Base-by-base conservation (phyloP, 495 filamentous ascomycete genomes). In the Trichoderma erinaceum region DNA sequence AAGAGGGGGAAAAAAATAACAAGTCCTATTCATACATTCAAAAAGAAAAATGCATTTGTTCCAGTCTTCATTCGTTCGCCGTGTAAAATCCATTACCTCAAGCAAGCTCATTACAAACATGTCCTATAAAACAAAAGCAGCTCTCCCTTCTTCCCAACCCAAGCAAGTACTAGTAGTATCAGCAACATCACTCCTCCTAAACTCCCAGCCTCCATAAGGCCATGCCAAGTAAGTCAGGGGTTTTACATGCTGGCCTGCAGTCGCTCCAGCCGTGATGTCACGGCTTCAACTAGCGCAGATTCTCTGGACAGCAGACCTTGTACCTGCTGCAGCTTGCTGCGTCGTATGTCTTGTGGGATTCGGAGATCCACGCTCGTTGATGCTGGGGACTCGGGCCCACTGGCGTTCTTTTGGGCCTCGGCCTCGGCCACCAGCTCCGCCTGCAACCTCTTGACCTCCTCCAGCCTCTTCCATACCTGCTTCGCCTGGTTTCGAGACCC, bases 281-380 rank as follows among this genome's bases (percentile, higher is more conserved):
- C 74, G 43, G 81, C 84, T 68, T 86, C 82, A 35, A 86, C 81
- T 66, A 86, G 73, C 10, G 80, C 82, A 18, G 81, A 76, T 82
- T 93, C 89, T 75, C 90, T 80, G 50, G 92, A 89, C 70, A 93
- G 80, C 75, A 92, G 81, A 67, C 78, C 78, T 82, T 89, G 89
- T 13, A 91, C 86, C 76, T 92, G 87, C 18, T 81, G 80, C 68
- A 90, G 76, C 79, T 89, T 91, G 32, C 84, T 85, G 68, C 84
- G 87, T 69, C 90, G 84, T 50, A 92, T 78, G 56, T 88, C 86
- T 63, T 86, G 81, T 10, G 90, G 89, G 58, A 93, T 87, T 68
- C 78, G 82, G 18, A 84, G 72, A 41, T 64, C 41, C 32, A 25
- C 50, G 7, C 23, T 41, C 21, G 11, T 58, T 69, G 35, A 38